Evolutionary conservation across 805 yeast genomes (phyloP).

Genomic region (Zygotorulaspora florentina): DNA sequence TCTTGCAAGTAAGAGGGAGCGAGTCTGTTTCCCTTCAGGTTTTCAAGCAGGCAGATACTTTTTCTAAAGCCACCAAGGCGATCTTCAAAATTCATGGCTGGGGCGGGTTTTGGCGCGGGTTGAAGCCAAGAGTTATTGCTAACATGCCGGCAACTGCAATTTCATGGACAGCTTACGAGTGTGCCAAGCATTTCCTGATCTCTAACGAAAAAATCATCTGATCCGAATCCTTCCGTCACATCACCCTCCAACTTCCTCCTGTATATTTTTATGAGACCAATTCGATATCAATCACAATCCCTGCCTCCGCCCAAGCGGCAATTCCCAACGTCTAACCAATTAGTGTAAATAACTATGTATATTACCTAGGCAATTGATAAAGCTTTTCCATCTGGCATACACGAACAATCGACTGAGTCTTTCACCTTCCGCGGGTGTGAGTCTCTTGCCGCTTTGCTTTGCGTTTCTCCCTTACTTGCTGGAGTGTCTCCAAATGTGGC

Average conservation of each 20-base stretch:
- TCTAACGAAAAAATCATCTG: background rate
- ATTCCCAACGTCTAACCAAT: background rate
- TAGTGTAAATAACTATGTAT: background rate
- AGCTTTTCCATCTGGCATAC: background rate
- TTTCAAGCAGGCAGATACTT: conserved; percentile 55
- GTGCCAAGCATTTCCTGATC: conserved; percentile 63
- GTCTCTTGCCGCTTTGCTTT: no score
- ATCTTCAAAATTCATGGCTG: conserved; percentile 58
- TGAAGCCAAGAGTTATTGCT: conserved; percentile 85
- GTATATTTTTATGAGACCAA: background rate
- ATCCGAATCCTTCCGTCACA: background rate
- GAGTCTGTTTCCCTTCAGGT: conserved; percentile 38
- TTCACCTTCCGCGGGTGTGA: no score
- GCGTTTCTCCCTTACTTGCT: no score
- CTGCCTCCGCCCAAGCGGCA: background rate
- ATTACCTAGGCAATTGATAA: background rate
- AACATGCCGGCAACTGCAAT: conserved; percentile 96
- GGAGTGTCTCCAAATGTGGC: no score
- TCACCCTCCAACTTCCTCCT: background rate
- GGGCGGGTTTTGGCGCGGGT: conserved; percentile 73
- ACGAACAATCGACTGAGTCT: no score
- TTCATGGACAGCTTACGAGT: conserved; percentile 96
- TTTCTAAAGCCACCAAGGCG: conserved; percentile 64
- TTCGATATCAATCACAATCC: background rate
- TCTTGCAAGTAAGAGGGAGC: conserved; percentile 74